phyloP scores from a whole-genome alignment of 208 protist genomes.

The Leishmania martiniquensis region DNA sequence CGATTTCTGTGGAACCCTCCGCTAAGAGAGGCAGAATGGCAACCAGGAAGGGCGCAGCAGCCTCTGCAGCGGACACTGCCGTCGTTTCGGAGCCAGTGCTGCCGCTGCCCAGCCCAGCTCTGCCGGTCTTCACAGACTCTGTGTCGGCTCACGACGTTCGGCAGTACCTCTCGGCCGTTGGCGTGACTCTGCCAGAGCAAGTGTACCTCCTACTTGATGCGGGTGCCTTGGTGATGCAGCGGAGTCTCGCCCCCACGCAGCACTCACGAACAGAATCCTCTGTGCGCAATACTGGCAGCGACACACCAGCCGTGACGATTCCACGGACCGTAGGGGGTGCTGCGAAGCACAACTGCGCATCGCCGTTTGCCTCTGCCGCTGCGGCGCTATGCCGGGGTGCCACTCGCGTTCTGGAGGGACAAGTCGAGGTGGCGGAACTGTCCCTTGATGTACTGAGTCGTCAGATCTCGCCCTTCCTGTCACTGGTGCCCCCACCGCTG shows the following conservation, averaged over 20 bases:
- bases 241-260: not conserved
- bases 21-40: not conserved
- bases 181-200: slow-evolving; percentile 38
- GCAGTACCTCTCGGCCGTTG: slow-evolving; percentile 29
- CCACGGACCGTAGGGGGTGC: too few species aligned
- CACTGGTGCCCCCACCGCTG: slow-evolving; percentile 7
- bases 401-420: slow-evolving; percentile 28
- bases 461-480: slow-evolving; percentile 17
- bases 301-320: not conserved
- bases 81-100: too few species aligned
- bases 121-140: slow-evolving; percentile 9
- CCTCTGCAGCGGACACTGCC: not conserved
- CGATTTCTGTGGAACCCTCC: not conserved
- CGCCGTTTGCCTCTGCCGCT: not conserved
- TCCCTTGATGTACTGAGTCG: slow-evolving; percentile 30
- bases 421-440: slow-evolving; percentile 35
- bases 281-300: not conserved
- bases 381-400: not conserved
- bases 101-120: not conserved
- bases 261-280: not conserved
- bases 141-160: slow-evolving; percentile 25
- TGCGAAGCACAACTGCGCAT: not conserved
- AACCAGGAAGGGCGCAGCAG: not conserved
- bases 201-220: slow-evolving; percentile 29
- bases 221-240: not conserved